Evolutionary conservation across 352 stramenopile genomes (phyloP).

Genomic region (Plasmopara viticola): DNA sequence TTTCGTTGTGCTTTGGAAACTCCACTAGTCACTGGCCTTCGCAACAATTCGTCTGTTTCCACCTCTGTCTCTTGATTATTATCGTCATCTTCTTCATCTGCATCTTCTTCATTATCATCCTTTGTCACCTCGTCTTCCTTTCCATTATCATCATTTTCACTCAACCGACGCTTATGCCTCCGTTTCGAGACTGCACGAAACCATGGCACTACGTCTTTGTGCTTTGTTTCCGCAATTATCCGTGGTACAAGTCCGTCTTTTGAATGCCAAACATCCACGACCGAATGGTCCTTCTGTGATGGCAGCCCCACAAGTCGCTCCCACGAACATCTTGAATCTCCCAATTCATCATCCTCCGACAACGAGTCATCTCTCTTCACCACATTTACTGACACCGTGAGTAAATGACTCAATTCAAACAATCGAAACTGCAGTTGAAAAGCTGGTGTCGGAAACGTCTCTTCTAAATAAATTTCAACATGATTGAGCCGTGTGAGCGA

Average conservation of each 20-base stretch:
- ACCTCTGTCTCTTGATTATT: constrained; percentile 36
- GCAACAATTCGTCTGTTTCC: constrained; percentile 37
- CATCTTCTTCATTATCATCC: constrained; percentile 53
- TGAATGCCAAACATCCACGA: constrained; percentile 74
- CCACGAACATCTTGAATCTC: constrained; percentile 41
- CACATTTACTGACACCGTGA: constrained; percentile 50
- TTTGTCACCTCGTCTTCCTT: constrained; percentile 49
- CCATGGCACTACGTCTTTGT: constrained; percentile 47
- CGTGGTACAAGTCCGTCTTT: constrained; percentile 46
- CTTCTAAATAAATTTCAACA: constrained; percentile 59
- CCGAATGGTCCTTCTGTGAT: constrained; percentile 39
- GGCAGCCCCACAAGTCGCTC: constrained; percentile 56
- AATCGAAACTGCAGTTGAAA: constrained; percentile 51
- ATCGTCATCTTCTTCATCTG: constrained; percentile 52
- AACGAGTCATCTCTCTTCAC: constrained; percentile 20
- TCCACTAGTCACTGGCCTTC: constrained; percentile 18
- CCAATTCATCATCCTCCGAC: constrained; percentile 26
- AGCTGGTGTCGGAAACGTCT: constrained; percentile 32
- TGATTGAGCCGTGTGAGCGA: constrained; percentile 52
- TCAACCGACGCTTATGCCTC: constrained; percentile 31
- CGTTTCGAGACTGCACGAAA: constrained; percentile 45
- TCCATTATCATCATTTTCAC: constrained; percentile 30
- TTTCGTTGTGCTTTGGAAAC: constrained; percentile 45
- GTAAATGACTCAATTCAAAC: constrained; percentile 34
- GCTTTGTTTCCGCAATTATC: constrained; percentile 57